phyloP scores from a whole-genome alignment of 2,329 filamentous ascomycete genomes.

The Metarhizium humberi region DNA sequence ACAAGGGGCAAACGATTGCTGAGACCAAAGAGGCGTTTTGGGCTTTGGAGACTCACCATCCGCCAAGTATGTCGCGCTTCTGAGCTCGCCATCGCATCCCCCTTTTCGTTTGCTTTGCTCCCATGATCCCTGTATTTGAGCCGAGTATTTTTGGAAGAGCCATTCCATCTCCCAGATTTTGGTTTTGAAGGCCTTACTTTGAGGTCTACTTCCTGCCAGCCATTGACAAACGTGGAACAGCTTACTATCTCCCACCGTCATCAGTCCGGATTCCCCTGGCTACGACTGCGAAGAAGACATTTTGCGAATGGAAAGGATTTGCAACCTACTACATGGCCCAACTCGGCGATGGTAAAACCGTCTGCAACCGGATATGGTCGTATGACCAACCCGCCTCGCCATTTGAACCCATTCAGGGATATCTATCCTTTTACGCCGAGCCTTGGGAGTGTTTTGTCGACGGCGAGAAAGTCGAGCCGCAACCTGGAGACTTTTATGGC shows the following conservation, averaged over 20 bases:
- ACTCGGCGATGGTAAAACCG: slow-evolving; percentile 27
- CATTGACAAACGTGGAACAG: slow-evolving; percentile 18
- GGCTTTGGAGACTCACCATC: slow-evolving; percentile 54
- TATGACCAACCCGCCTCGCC: slow-evolving; percentile 44
- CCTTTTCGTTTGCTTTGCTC: background rate
- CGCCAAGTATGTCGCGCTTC: slow-evolving; percentile 37
- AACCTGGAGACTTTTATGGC: slow-evolving; percentile 55
- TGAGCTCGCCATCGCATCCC: background rate
- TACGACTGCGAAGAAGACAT: slow-evolving; percentile 33
- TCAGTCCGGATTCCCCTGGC: slow-evolving; percentile 37
- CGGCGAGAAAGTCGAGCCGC: slow-evolving; percentile 47
- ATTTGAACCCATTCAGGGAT: slow-evolving; percentile 44
- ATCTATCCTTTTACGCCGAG: slow-evolving; percentile 50
- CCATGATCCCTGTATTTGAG: background rate
- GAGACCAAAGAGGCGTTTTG: slow-evolving; percentile 51
- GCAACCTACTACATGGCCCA: slow-evolving; percentile 48
- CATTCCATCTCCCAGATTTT: too few species aligned
- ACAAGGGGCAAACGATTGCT: slow-evolving; percentile 43
- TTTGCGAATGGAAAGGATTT: slow-evolving; percentile 53
- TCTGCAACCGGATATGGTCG: slow-evolving; percentile 47
- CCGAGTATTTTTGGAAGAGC: too few species aligned
- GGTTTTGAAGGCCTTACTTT: background rate
- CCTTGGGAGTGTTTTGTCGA: slow-evolving; percentile 56
- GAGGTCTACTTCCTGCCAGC: background rate
- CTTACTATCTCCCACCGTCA: slow-evolving; percentile 50